Percentiles rank a stretch among this genome's conserved stretches.
phyloP scores from a whole-genome alignment of 176 grass and related monocot genomes.

The Oryza rufipogon region DNA sequence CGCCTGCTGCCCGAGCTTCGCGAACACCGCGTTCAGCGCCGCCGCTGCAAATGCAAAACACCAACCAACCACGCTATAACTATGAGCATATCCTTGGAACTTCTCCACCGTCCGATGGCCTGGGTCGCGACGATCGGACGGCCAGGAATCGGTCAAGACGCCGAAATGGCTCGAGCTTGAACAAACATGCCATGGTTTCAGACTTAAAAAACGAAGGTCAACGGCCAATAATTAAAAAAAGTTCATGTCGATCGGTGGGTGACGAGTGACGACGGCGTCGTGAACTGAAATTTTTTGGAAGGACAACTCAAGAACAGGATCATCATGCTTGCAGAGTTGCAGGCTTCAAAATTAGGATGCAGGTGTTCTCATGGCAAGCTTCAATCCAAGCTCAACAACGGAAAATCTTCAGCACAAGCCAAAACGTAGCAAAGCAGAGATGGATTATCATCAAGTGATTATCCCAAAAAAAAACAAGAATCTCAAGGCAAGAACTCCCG shows the following conservation, averaged over 20 bases:
- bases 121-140: not conserved
- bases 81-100: not conserved
- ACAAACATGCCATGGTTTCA: not conserved
- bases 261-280: not conserved
- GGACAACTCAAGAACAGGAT: not conserved
- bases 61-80: not conserved
- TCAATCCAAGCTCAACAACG: too few relatives aligned
- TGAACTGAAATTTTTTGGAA: conserved; percentile 1
- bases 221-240: not conserved
- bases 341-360: too few relatives aligned
- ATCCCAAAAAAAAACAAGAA: too few relatives aligned
- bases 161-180: too few relatives aligned
- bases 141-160: not conserved
- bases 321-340: not conserved
- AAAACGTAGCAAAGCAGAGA: too few relatives aligned
- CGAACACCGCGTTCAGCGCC: conserved; percentile 76
- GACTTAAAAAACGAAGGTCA: not conserved
- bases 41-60: conserved; percentile 42
- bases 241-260: not conserved
- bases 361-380: too few relatives aligned
- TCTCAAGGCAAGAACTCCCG: too few relatives aligned
- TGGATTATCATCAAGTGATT: too few relatives aligned
- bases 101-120: not conserved
- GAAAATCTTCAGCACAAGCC: too few relatives aligned
- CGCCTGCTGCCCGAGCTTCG: conserved; percentile 50